Evolutionary conservation across 768 basidiomycete species (phyloP), one percentile per base, ranked within the genome.

Genomic region (Kwoniella dendrophila): DNA sequence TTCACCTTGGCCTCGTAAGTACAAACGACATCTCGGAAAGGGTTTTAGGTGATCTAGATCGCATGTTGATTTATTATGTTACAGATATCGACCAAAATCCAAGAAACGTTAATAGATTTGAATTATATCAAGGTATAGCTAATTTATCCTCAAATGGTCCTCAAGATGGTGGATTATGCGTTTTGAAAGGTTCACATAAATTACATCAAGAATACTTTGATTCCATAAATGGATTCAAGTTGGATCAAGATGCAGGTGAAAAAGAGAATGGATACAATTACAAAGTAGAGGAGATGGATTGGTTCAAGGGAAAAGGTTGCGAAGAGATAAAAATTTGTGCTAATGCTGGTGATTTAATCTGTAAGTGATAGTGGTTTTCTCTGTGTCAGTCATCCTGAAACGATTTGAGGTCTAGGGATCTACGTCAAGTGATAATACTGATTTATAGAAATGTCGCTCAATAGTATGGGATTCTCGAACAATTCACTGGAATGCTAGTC

Each of bases 151-250:
- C 59, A 40, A 49, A 55, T 47, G 76, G 75, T n/a, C 64, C 66
- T n/a, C 48, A 73, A 8, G 76, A 78, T 45, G 76, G 76, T 22
- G 76, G 76, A 2, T 53, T 78, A 0, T 48, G 74, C 43, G 67
- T 76, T 6, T 70, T 81, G 54, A 60, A 68, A n/a, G 79, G 79
- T 8, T 68, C 66, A n/a, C 65, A 64, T 45, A 58, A 63, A 30
- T 47, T 59, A 8, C 47, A 64, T 24, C 58, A 68, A 36, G 59
- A 68, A 50, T 52, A 53, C 38, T 68, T 63, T 29, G 62, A 68
- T 59, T 48, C 26, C 5, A 41, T 44, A 45, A 61, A 56, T 34
- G 16, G 63, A 43, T 59, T 59, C 27, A 59, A 52, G 22, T 5
- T 12, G 16, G 50, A 52, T 43, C 48, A 52, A 44, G 58, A 59